Base-by-base conservation (phyloP, 2,329 filamentous ascomycete genomes). In the Penicillium janthinellum region DNA sequence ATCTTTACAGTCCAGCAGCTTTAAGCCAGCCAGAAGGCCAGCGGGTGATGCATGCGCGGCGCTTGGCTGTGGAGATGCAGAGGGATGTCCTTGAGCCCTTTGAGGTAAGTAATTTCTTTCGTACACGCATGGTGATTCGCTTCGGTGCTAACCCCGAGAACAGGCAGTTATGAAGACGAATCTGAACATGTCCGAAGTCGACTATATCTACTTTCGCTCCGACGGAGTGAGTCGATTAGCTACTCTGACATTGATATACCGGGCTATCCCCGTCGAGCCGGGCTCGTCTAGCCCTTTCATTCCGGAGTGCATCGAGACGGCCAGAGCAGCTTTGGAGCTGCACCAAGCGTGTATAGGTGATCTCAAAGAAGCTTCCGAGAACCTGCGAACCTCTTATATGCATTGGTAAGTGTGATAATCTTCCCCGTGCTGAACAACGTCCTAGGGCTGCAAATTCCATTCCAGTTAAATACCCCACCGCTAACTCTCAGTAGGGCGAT, bases 1-100 rank as follows among this genome's bases (percentile, higher is more conserved):
- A 82, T 3, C 70, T 87, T 2, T 89, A 88, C 63, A 67, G 76
- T 58, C 64, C 73, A 11, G 68, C 66, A 10, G 73, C 65, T 58
- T 66, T 69, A 55, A 70, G 60, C 42, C 71, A 69, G 50, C 66
- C 64, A 22, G 70, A 69, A 56, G 65, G 54, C 7, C 61, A 71
- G 17, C 64, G 75, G 42, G 61, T 66, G 10, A 54, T 66, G 20
- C 67, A 73, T 52, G 74, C 74, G 3, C 65, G 64, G 3, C 63
- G 61, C 17, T 56, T 77, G 15, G 73, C 70, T 5, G 59, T 55
- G 8, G 67, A 73, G 52, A 70, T 77, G 70, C 59, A 69, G 38
- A 58, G 59, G 12, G 58, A 41, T 1, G 63, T 75, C 2, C 71
- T 72, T 53, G 65, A 70, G 37, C 73, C 71, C 6, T 72, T 74